phyloP scores from a whole-genome alignment of 768 basidiomycete species.

The Leccinum disarticulatum region DNA sequence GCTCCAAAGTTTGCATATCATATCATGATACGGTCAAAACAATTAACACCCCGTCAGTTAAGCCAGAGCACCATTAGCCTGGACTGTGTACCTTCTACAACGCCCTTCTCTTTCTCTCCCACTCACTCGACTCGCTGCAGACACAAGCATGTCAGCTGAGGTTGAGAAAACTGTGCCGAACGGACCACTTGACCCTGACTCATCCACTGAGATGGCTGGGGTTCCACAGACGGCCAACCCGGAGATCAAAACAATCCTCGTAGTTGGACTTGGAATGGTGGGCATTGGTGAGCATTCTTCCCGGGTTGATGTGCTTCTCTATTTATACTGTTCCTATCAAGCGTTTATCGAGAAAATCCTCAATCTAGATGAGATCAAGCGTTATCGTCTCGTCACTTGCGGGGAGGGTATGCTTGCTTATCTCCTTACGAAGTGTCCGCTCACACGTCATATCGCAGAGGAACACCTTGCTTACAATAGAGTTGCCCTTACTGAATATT shows the following conservation, averaged over 20 bases:
- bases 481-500: neutral
- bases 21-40: too few species aligned
- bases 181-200: neutral
- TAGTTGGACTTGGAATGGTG: neutral
- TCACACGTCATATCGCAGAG: neutral
- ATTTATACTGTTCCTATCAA: neutral
- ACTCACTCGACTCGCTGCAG: neutral
- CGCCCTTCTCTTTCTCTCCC: neutral
- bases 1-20: neutral
- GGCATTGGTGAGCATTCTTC: neutral
- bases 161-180: neutral
- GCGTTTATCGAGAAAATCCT: neutral
- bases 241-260: neutral
- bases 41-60: neutral
- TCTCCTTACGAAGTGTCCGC: neutral
- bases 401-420: neutral
- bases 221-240: neutral
- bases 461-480: neutral
- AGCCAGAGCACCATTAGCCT: neutral
- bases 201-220: neutral
- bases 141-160: neutral
- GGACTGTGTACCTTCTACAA: neutral
- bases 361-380: neutral
- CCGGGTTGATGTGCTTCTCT: neutral
- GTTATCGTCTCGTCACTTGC: neutral